phyloP scores from a whole-genome alignment of 1,139 yeast species.

The Geotrichum carabidarum region DNA sequence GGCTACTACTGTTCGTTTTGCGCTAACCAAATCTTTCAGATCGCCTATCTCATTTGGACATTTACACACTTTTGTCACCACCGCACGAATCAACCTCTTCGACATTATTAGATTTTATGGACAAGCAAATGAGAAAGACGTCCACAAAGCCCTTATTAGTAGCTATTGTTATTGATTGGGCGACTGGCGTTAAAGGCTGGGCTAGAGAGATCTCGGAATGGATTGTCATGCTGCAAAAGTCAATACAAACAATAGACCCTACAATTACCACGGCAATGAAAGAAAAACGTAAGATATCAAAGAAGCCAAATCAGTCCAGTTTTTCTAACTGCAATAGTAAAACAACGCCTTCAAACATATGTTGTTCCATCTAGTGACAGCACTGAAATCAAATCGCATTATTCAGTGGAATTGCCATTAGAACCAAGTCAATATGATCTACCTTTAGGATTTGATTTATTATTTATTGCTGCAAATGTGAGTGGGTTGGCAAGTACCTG shows the following conservation, averaged over 20 bases:
- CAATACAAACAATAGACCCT: conserved; percentile 16
- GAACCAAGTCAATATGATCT: conserved; percentile 35
- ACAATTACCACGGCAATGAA: conserved; percentile 14
- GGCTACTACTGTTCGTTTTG: not conserved
- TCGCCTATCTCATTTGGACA: conserved; percentile 33
- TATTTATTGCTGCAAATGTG: conserved; percentile 31
- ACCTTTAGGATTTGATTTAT: conserved; percentile 35
- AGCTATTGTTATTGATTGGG: conserved; percentile 28
- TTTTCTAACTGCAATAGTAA: conserved; percentile 7
- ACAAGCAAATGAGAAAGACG: conserved; percentile 6
- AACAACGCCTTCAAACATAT: conserved; percentile 24
- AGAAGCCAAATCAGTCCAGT: too few relatives aligned
- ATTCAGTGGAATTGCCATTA: conserved; percentile 31
- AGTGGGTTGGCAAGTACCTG: conserved; percentile 9
- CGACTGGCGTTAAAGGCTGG: conserved; percentile 24
- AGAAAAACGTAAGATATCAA: conserved; percentile 18
- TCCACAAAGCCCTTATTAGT: conserved; percentile 20
- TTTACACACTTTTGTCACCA: conserved; percentile 30
- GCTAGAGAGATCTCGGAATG: conserved; percentile 25
- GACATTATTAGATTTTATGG: conserved; percentile 17
- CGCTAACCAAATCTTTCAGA: conserved; percentile 1
- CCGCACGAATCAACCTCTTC: conserved; percentile 10
- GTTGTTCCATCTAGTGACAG: conserved; percentile 20
- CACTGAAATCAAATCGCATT: conserved; percentile 10
- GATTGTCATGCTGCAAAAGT: conserved; percentile 23